These are phyloP conservation scores for Panicum hallii DNA, from an alignment of 202 grass and related monocot species.

Conservation along the genomic window DNA sequence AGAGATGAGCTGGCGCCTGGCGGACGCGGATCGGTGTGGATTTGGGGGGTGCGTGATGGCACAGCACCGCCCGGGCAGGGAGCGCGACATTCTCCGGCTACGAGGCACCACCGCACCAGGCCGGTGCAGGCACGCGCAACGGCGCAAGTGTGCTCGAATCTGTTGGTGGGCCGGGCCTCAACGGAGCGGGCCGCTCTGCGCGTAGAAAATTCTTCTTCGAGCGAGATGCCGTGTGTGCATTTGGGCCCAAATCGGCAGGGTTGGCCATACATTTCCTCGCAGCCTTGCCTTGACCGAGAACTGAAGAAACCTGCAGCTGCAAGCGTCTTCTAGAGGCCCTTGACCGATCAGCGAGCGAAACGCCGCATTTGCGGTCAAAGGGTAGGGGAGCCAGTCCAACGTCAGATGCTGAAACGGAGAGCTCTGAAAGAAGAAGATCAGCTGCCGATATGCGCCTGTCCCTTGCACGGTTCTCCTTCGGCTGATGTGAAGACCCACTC, in stretches of 20 bases:
- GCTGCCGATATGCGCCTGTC: not conserved
- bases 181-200: not conserved
- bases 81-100: slow-evolving; percentile 16
- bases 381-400: not conserved
- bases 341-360: slow-evolving; percentile 11
- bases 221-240: too few species aligned
- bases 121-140: not conserved
- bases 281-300: not conserved
- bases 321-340: slow-evolving; percentile 20
- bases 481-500: not conserved
- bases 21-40: not conserved
- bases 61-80: not conserved
- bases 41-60: not conserved
- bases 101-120: not conserved
- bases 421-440: not conserved
- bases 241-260: not conserved
- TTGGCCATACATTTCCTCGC: too few species aligned
- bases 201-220: too few species aligned
- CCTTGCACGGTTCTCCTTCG: not conserved
- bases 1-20: not conserved
- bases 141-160: not conserved
- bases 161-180: not conserved
- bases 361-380: slow-evolving; percentile 13
- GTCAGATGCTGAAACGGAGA: not conserved
- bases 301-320: not conserved